Evolutionary conservation across 139 green algal genomes (phyloP), one percentile per base, ranked within the genome.

Genomic region (Tetradesmus lagerheimii): DNA sequence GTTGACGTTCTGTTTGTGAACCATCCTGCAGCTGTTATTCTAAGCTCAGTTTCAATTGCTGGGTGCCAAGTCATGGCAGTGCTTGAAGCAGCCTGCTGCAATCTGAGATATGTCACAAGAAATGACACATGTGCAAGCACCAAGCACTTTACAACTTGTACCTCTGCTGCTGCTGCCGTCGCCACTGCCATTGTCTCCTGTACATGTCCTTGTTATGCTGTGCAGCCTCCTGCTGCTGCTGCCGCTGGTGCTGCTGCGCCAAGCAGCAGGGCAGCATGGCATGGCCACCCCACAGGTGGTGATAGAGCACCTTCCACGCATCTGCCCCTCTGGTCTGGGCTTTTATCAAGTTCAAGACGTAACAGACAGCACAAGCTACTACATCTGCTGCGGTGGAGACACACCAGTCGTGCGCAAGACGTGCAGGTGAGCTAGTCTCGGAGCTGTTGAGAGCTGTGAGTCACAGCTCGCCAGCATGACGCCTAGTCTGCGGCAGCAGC

Each of bases 291-390:
- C 76, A 53, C 23, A 82, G 12, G 53, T 82, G 12, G 16, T 50
- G 11, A 53, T 31, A 27, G 35, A 38, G 14, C 53, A 82, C 35
- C 35, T 82, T 11, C 76, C 76, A n/a, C 18, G 53, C 35, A 35
- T 23, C 3, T 50, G 38, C 15, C 41, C 34, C 35, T 41, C 31
- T 31, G 76, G 20, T 31, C 76, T 43, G 35, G 35, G 76, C 11
- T 50, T 53, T 35, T 53, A 25, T 5, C 76, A 50, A 12, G 20
- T 82, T 12, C 34, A 38, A 6, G 76, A 82, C 18, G 23, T 45
- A 11, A 80, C 29, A 6, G 74, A 80, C 74, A 80, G 31, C 74
- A 80, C 74, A 4, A 80, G 74, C 74, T 82, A 82, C 76, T 82
- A 53, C 76, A 27, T 45, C 53, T 82, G 76, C 76, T 82, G 76